Evolutionary conservation across 2,329 filamentous ascomycete genomes (phyloP).

Genomic region (Hypoxylon rubiginosum): DNA sequence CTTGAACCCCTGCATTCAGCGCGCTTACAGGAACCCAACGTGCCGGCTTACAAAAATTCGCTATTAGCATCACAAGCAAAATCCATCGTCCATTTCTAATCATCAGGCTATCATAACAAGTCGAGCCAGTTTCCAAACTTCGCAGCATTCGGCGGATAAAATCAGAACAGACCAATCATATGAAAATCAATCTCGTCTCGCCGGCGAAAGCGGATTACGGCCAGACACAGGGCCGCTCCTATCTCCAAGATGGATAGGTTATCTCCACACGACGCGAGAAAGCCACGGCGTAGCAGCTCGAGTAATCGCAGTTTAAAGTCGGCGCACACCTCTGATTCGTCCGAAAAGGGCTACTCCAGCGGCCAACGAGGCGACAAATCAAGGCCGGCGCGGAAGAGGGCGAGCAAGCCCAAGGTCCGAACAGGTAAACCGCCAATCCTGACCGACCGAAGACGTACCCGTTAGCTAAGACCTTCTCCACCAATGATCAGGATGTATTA

Average conservation of each 20-base stretch:
- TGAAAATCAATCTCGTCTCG: background rate
- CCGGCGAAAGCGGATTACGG: background rate
- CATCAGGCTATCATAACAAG: slow-evolving; percentile 19
- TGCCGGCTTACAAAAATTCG: slow-evolving; percentile 17
- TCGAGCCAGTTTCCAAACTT: slow-evolving; percentile 6
- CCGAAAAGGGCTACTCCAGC: slow-evolving; percentile 32
- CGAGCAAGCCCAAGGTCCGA: slow-evolving; percentile 47
- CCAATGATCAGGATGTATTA: slow-evolving; percentile 41
- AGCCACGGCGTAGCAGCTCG: slow-evolving; percentile 35
- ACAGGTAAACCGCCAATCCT: slow-evolving; percentile 40
- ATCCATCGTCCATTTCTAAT: slow-evolving; percentile 20
- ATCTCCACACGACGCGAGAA: slow-evolving; percentile 27
- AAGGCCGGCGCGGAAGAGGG: slow-evolving; percentile 42
- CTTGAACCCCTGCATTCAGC: slow-evolving; percentile 28
- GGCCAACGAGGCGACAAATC: slow-evolving; percentile 26
- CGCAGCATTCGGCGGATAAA: background rate
- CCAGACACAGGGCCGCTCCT: slow-evolving; percentile 8
- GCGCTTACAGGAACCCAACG: slow-evolving; percentile 22
- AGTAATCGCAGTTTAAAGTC: slow-evolving; percentile 36
- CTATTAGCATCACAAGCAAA: slow-evolving; percentile 25
- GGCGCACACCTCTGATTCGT: slow-evolving; percentile 36
- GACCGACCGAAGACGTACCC: slow-evolving; percentile 12
- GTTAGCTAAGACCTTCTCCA: slow-evolving; percentile 20
- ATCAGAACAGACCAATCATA: slow-evolving; percentile 13
- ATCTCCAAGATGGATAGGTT: slow-evolving; percentile 13